These are phyloP conservation scores for Aschersonia sp. DNA, from an alignment of 2,329 filamentous ascomycete genomes.

Conservation along the genomic window DNA sequence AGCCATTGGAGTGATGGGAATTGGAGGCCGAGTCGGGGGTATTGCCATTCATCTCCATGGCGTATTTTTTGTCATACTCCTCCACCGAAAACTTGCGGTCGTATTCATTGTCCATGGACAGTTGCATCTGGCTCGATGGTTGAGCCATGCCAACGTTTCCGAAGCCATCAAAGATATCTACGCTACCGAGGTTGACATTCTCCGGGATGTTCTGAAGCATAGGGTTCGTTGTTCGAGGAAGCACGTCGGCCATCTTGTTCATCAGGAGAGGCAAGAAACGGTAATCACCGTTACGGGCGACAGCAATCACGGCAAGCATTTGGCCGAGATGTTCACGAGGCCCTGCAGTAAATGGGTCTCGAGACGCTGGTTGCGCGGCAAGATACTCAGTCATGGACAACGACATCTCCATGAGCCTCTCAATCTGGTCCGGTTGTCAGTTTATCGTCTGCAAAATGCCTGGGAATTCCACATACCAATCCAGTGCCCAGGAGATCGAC, in stretches of 20 bases:
- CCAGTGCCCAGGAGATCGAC: conserved; percentile 66
- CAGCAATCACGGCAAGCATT: conserved; percentile 51
- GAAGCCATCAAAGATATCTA: conserved; percentile 54
- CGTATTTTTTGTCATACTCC: conserved; percentile 25
- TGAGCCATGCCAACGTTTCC: conserved; percentile 48
- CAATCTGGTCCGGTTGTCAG: conserved; percentile 34
- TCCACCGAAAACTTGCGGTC: conserved; percentile 30
- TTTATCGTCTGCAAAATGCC: neutral
- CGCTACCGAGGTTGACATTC: conserved; percentile 32
- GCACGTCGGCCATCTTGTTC: conserved; percentile 57
- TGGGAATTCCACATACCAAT: conserved; percentile 36
- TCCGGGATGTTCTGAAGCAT: conserved; percentile 46
- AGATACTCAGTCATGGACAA: conserved; percentile 62
- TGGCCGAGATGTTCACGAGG: conserved; percentile 62
- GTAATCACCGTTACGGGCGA: conserved; percentile 60
- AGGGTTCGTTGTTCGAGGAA: conserved; percentile 47
- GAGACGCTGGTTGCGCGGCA: conserved; percentile 43
- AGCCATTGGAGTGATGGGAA: conserved; percentile 15
- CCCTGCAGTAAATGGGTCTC: conserved; percentile 47
- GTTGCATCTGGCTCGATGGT: conserved; percentile 24
- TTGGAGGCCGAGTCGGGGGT: conserved; percentile 18
- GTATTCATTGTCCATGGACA: conserved; percentile 32
- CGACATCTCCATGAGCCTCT: conserved; percentile 67
- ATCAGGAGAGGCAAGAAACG: conserved; percentile 66
- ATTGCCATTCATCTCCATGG: conserved; percentile 18